phyloP scores from a whole-genome alignment of 1,139 yeast genomes.

The Hemisphaericaspora subhashii region DNA sequence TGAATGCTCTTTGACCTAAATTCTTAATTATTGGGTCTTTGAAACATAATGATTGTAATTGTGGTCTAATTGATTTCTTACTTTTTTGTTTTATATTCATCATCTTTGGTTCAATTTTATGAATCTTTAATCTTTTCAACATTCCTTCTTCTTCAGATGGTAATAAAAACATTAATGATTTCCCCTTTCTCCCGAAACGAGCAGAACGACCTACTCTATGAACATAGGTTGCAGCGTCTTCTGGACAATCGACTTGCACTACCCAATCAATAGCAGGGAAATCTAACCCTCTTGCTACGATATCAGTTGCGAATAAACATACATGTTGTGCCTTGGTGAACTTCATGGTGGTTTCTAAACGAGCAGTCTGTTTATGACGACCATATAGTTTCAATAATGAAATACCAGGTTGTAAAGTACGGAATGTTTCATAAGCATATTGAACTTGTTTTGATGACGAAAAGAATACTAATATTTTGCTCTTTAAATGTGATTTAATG shows the following conservation, averaged over 20 bases:
- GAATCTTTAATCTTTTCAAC: conserved; percentile 58
- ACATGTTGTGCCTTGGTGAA: conserved; percentile 85
- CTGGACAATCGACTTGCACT: conserved; percentile 93
- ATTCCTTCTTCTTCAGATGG: conserved; percentile 85
- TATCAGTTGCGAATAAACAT: conserved; percentile 92
- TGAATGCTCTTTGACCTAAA: conserved; percentile 92
- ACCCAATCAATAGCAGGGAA: conserved; percentile 99
- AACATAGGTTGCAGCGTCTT: conserved; percentile 90
- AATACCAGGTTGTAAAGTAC: conserved; percentile 94
- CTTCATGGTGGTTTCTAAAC: conserved; percentile 85
- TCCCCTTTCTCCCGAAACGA: conserved; percentile 86
- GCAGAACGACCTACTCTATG: conserved; percentile 98
- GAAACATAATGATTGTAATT: conserved; percentile 87
- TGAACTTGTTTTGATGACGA: conserved; percentile 96
- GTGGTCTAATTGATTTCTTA: conserved; percentile 77
- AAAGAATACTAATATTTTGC: conserved; percentile 83
- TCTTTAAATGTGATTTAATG: conserved; percentile 81
- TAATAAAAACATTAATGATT: conserved; percentile 76
- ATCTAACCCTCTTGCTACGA: conserved; percentile 96
- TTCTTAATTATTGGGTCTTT: conserved; percentile 89
- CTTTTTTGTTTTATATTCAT: conserved; percentile 76
- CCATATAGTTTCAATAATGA: conserved; percentile 92
- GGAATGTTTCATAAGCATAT: conserved; percentile 84
- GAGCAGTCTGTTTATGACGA: conserved; percentile 89
- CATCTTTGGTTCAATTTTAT: conserved; percentile 68